A percentile compares a stretch with the other conserved stretches of the same genome.
Evolutionary conservation across 768 basidiomycete species (phyloP).

Genomic region (Auriscalpium orientale): DNA sequence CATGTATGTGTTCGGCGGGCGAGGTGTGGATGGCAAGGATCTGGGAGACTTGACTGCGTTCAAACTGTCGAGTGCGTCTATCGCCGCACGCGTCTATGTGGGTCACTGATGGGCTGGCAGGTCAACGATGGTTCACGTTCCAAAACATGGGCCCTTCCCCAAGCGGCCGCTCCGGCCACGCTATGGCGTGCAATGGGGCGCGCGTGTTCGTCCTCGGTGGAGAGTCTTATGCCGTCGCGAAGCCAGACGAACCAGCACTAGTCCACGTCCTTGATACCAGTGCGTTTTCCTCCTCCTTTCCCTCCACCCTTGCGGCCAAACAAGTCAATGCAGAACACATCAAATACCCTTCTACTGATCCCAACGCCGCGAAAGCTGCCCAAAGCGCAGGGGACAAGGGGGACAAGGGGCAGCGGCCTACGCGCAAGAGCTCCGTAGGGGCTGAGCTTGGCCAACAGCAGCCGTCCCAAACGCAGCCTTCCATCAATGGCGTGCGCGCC

Average conservation of each 20-base stretch:
- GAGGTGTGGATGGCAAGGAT: conserved; percentile 96
- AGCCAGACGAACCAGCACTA: conserved; percentile 69
- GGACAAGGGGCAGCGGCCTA: conserved; percentile 21
- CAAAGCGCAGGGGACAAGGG: conserved; percentile 16
- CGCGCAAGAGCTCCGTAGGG: conserved; percentile 41
- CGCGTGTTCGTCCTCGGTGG: conserved; percentile 93
- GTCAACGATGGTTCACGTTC: conserved; percentile 99
- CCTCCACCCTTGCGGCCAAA: background rate
- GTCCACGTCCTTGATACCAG: conserved; percentile 96
- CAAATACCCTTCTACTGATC: conserved; percentile 70
- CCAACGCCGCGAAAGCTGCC: conserved; percentile 33
- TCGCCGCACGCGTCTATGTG: background rate
- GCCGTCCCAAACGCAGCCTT: conserved; percentile 13
- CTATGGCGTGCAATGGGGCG: conserved; percentile 91
- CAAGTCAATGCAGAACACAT: conserved; percentile 59
- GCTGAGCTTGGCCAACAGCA: conserved; percentile 4
- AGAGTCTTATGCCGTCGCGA: conserved; percentile 71
- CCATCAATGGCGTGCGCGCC: conserved; percentile 40
- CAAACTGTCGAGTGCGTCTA: conserved; percentile 85
- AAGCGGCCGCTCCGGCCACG: conserved; percentile 87
- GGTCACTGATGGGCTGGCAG: conserved; percentile 32
- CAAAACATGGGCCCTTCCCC: conserved; percentile 99
- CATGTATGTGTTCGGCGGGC: conserved; percentile 93
- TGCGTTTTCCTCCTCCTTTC: conserved; percentile 32
- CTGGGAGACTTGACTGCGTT: conserved; percentile 92